Percentiles rank a stretch among this genome's conserved stretches.
phyloP scores from a whole-genome alignment of 495 filamentous ascomycete species.

The Lasiosphaeris hirsuta region DNA sequence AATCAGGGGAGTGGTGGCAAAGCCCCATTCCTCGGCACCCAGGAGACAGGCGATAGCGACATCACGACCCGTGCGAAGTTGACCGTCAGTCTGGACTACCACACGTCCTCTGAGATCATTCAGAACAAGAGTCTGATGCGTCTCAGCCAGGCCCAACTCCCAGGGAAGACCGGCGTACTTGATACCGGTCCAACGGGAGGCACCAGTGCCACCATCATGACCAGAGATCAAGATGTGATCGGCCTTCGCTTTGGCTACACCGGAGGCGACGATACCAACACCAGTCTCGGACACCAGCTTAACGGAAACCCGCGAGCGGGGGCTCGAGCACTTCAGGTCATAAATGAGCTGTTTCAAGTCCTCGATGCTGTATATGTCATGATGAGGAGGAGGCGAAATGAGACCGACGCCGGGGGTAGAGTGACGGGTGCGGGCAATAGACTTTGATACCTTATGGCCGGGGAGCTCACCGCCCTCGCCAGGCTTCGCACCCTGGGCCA shows the following conservation, averaged over 20 bases:
- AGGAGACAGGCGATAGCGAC: constrained; percentile 95
- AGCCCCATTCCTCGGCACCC: constrained; percentile 97
- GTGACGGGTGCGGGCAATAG: constrained; percentile 93
- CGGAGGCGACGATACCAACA: constrained; percentile 96
- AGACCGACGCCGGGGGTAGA: constrained; percentile 98
- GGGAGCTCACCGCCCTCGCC: constrained; percentile 98
- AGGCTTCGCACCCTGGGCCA: constrained; percentile 98
- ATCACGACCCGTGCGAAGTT: constrained; percentile 90
- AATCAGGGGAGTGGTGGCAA: constrained; percentile 95
- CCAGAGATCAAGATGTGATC: constrained; percentile 98
- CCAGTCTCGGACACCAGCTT: constrained; percentile 98
- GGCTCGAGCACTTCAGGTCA: constrained; percentile 96
- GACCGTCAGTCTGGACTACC: constrained; percentile 96
- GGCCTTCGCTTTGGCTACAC: constrained; percentile 97
- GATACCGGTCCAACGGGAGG: constrained; percentile 98
- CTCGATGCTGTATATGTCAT: constrained; percentile 99
- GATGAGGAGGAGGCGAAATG: constrained; percentile 97
- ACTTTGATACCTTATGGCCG: constrained; percentile 95
- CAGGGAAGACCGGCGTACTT: constrained; percentile 98
- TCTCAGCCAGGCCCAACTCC: constrained; percentile 97
- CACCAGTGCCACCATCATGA: constrained; percentile 97
- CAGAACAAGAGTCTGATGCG: constrained; percentile 96
- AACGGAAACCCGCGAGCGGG: constrained; percentile 90
- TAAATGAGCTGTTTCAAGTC: constrained; percentile 99
- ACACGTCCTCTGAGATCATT: constrained; percentile 97